phyloP scores from a whole-genome alignment of 257 asterid genomes.

The Marsdenia floribunda region DNA sequence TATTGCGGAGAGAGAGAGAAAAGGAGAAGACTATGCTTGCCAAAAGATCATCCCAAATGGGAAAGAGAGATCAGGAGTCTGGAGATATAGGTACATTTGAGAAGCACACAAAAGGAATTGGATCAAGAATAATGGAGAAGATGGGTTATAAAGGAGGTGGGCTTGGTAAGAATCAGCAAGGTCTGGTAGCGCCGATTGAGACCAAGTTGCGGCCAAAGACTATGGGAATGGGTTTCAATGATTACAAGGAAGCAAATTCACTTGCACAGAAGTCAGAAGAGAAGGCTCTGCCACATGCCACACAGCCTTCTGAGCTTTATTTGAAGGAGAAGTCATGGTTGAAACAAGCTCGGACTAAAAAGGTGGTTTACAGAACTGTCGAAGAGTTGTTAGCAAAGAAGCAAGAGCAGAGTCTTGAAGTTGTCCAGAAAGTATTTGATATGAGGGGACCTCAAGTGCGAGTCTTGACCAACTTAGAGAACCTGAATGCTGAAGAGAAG shows the following conservation, averaged over 20 bases:
- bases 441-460: slow-evolving; percentile 98
- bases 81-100: slow-evolving; percentile 63
- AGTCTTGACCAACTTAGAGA: slow-evolving; percentile 77
- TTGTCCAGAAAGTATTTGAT: slow-evolving; percentile 79
- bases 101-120: slow-evolving; percentile 75
- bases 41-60: slow-evolving; percentile 44
- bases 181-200: slow-evolving; percentile 74
- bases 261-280: slow-evolving; percentile 48
- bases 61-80: slow-evolving; percentile 36
- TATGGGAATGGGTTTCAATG: slow-evolving; percentile 92
- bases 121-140: slow-evolving; percentile 66
- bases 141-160: slow-evolving; percentile 98
- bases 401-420: slow-evolving; percentile 72
- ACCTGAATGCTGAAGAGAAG: slow-evolving; percentile 76
- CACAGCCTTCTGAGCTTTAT: slow-evolving; percentile 36
- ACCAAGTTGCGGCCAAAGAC: slow-evolving; percentile 77
- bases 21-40: slow-evolving; percentile 56
- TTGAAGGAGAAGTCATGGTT: slow-evolving; percentile 68
- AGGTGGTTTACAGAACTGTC: slow-evolving; percentile 58
- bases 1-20: slow-evolving; percentile 53
- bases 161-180: slow-evolving; percentile 83
- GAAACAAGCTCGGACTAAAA: slow-evolving; percentile 55
- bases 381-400: slow-evolving; percentile 69
- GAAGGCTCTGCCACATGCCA: slow-evolving; percentile 32
- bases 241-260: slow-evolving; percentile 51